Evolutionary conservation across 768 basidiomycete species (phyloP).

Genomic region (Cyclocybe aegerita): DNA sequence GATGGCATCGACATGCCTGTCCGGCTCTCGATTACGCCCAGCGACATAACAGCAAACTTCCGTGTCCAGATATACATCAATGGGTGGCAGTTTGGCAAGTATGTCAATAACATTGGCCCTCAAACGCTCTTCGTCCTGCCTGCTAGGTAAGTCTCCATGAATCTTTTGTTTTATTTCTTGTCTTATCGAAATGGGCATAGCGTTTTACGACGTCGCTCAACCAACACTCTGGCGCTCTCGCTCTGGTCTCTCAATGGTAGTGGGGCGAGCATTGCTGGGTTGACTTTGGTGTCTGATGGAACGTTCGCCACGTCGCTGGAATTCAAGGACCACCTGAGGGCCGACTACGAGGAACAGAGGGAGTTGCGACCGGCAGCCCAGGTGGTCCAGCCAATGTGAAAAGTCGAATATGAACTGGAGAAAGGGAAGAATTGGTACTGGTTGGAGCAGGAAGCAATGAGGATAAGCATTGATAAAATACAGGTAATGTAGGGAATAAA

Average conservation of each 20-base stretch:
- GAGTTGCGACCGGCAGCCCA: constrained; percentile 26
- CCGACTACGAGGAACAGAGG: constrained; percentile 39
- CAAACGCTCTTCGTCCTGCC: constrained; percentile 52
- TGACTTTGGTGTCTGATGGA: constrained; percentile 45
- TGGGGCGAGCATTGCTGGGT: constrained; percentile 41
- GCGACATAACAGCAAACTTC: constrained; percentile 43
- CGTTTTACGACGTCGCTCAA: constrained; percentile 39
- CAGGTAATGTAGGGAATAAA: too few relatives aligned
- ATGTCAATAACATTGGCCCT: constrained; percentile 51
- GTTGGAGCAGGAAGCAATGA: neutral
- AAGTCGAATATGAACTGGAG: neutral
- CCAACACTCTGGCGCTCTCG: constrained; percentile 46
- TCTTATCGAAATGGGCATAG: constrained; percentile 18
- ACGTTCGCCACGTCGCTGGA: constrained; percentile 38
- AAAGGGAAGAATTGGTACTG: neutral
- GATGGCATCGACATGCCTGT: constrained; percentile 43
- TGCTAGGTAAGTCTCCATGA: constrained; percentile 34
- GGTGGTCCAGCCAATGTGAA: constrained; percentile 32
- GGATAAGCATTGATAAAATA: neutral
- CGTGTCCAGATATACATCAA: constrained; percentile 50
- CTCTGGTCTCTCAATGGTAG: constrained; percentile 47
- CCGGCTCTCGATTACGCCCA: constrained; percentile 44
- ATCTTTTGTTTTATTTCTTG: neutral
- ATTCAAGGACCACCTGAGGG: constrained; percentile 40
- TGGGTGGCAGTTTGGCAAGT: constrained; percentile 55